These are phyloP conservation scores for Talaromyces proteolyticus DNA, from an alignment of 495 filamentous ascomycete species.

Conservation along the genomic window DNA sequence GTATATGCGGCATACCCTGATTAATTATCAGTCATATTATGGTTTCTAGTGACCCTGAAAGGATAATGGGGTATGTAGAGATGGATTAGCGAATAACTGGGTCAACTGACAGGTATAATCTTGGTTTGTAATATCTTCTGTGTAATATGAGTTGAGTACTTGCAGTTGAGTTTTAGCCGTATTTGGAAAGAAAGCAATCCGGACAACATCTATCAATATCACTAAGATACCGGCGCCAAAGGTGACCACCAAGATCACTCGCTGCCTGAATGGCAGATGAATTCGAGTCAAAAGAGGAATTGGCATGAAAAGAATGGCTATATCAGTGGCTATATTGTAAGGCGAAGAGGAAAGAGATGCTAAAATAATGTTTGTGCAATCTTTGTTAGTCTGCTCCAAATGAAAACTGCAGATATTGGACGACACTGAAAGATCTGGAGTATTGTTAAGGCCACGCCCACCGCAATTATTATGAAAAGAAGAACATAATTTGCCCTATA, in stretches of 20 bases:
- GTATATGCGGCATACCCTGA: slow-evolving; percentile 59
- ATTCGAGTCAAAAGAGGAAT: slow-evolving; percentile 70
- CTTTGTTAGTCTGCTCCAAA: slow-evolving; percentile 22
- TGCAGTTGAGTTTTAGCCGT: slow-evolving; percentile 29
- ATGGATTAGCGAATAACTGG: background rate
- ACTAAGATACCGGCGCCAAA: slow-evolving; percentile 67
- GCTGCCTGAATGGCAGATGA: slow-evolving; percentile 63
- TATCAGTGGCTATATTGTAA: slow-evolving; percentile 63
- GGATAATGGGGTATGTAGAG: too few species aligned
- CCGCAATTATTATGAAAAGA: slow-evolving; percentile 55
- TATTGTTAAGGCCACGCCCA: slow-evolving; percentile 61
- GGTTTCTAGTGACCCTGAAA: too few species aligned
- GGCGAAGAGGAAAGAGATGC: slow-evolving; percentile 64
- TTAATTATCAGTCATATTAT: background rate
- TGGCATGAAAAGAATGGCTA: slow-evolving; percentile 62
- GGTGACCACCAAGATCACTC: slow-evolving; percentile 61
- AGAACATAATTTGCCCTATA: slow-evolving; percentile 52
- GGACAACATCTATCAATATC: slow-evolving; percentile 64
- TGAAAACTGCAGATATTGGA: slow-evolving; percentile 51
- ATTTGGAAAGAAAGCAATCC: slow-evolving; percentile 70
- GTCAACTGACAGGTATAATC: slow-evolving; percentile 34
- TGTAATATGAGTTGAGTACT: background rate
- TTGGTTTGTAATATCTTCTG: slow-evolving; percentile 1
- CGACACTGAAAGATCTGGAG: slow-evolving; percentile 71
- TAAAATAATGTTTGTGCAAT: slow-evolving; percentile 57